phyloP scores from a whole-genome alignment of 371 early-diverging fungal species.

The Entomophthora muscae region DNA sequence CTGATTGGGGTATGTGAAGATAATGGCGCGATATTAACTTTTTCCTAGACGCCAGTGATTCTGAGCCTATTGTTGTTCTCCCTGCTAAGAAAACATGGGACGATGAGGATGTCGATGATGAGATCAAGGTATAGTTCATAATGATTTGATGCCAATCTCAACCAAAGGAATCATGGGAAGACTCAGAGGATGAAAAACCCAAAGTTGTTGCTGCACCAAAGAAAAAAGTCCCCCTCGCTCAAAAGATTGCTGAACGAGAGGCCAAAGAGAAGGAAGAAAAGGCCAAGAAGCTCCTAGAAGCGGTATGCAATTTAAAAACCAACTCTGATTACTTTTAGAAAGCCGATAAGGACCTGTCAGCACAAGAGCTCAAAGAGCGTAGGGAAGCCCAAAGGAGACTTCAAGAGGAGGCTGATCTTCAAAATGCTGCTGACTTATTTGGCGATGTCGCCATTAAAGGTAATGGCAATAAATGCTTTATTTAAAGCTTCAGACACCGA shows the following conservation, averaged over 20 bases:
- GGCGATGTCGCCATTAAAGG: conserved; percentile 40
- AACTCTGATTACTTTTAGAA: neutral
- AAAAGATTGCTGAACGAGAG: conserved; percentile 58
- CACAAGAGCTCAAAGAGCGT: conserved; percentile 11
- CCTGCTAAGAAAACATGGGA: conserved; percentile 50
- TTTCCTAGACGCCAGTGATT: conserved; percentile 19
- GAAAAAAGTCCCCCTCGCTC: conserved; percentile 47
- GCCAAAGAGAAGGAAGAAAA: conserved; percentile 37
- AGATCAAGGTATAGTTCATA: conserved; percentile 24
- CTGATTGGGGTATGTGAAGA: conserved; percentile 42
- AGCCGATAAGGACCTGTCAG: conserved; percentile 14
- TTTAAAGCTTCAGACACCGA: neutral
- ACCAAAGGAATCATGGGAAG: conserved; percentile 55
- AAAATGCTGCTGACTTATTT: conserved; percentile 72
- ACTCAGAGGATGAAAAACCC: conserved; percentile 39
- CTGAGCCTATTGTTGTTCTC: conserved; percentile 17
- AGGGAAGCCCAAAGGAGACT: conserved; percentile 24
- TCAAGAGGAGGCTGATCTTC: conserved; percentile 62
- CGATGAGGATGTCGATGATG: conserved; percentile 67
- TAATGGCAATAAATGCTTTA: conserved; percentile 11
- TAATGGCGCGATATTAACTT: neutral
- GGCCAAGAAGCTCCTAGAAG: conserved; percentile 27
- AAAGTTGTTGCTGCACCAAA: conserved; percentile 26
- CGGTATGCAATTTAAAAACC: neutral
- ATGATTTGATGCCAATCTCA: neutral